A percentile compares a stretch with the other conserved stretches of the same genome.
Conservation (phyloP, 768 basidiomycete species). For the Xerocomus spinulosus region DNA sequence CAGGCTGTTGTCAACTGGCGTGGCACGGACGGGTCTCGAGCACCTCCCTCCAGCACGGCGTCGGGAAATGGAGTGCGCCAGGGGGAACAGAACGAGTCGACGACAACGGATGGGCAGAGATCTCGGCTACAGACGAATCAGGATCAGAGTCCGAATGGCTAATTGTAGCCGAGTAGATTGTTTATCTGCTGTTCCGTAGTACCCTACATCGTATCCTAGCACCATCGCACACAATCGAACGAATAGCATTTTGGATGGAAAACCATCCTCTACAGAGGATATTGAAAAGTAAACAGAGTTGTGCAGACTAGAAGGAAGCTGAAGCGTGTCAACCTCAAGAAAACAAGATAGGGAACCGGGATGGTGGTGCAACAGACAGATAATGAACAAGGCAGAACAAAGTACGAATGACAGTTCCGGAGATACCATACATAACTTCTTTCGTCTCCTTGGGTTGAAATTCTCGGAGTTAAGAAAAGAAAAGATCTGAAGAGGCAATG, state of each 20-base stretch:
- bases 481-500: constrained; percentile 18
- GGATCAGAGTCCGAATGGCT: constrained; percentile 93
- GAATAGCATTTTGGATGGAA: constrained; percentile 26
- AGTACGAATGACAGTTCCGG: constrained; percentile 29
- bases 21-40: constrained; percentile 34
- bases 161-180: constrained; percentile 51
- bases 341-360: constrained; percentile 19
- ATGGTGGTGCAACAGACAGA: constrained; percentile 16
- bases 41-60: constrained; percentile 35
- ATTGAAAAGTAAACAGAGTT: constrained; percentile 21
- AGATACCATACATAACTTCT: constrained; percentile 33
- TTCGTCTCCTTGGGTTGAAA: constrained; percentile 31
- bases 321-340: constrained; percentile 24
- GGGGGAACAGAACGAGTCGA: constrained; percentile 34
- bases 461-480: constrained; percentile 25
- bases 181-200: constrained; percentile 5
- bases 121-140: constrained; percentile 64
- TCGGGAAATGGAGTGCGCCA: constrained; percentile 43
- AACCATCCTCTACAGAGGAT: constrained; percentile 31
- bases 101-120: constrained; percentile 64
- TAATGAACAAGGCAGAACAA: constrained; percentile 23
- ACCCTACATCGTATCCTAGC: constrained; percentile 23
- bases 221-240: constrained; percentile 12
- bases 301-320: constrained; percentile 11
- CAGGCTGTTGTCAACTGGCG: constrained; percentile 59